Percentiles rank a stretch among this genome's conserved stretches.
Conservation (phyloP, 2,329 filamentous ascomycete genomes). For the Ceratocystis diversiconidia region DNA sequence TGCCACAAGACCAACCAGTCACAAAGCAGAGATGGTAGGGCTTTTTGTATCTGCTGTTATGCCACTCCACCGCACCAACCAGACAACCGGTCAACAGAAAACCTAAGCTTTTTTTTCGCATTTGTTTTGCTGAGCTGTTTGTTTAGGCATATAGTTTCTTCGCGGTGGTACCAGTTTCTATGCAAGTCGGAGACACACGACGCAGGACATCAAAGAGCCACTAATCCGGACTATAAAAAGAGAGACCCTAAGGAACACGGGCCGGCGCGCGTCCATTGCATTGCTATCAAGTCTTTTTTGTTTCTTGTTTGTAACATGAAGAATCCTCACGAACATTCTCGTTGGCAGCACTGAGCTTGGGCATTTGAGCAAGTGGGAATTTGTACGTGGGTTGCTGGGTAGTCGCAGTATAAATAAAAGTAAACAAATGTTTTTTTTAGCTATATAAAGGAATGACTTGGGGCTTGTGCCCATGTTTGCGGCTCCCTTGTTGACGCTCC, state of each 20-base stretch:
- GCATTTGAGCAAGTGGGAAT: not conserved
- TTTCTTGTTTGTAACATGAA: not conserved
- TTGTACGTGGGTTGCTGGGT: not conserved
- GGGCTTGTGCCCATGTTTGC: too few species aligned
- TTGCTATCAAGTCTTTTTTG: not conserved
- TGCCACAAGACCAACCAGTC: not conserved
- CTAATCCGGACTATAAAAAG: not conserved
- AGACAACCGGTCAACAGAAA: not conserved
- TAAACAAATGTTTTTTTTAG: too few species aligned
- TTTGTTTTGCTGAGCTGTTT: not conserved
- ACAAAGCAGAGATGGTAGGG: not conserved
- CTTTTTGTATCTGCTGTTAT: not conserved
- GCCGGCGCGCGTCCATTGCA: not conserved
- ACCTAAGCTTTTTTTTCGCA: not conserved
- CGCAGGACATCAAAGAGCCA: not conserved
- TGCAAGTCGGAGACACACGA: not conserved
- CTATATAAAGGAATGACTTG: too few species aligned
- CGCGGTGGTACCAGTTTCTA: too few species aligned
- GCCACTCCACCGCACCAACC: not conserved
- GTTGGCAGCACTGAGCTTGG: not conserved
- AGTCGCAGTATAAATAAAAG: not conserved
- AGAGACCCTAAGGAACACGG: not conserved
- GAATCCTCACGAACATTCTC: constrained; percentile 3
- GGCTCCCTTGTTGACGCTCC: too few species aligned
- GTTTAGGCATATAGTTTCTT: not conserved